Base-by-base conservation (phyloP, 495 filamentous ascomycete species). In the Aspergillus panamensis region DNA sequence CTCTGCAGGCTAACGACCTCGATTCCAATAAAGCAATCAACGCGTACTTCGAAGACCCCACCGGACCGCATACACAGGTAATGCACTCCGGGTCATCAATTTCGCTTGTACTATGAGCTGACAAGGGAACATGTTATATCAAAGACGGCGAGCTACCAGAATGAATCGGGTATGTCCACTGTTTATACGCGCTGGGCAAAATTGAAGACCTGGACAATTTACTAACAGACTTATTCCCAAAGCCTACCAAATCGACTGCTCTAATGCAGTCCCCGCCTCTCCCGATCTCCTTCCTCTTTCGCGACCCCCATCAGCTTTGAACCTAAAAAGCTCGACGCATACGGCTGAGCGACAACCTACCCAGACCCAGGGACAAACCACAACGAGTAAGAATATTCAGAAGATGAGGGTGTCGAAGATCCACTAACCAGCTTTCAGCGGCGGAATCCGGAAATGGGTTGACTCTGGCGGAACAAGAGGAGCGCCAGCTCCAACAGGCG, bases 241-340 rank as follows among this genome's bases (percentile, higher is more conserved):
- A 87, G 84, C 79, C 17, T 85, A 86, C 62, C 74, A 79, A 44
- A 83, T 84, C 53, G 77, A 84, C 57, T 72, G 77, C 29, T 68
- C 81, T 54, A 82, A 87, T 56, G 69, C 76, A 50, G 66, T 69
- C 6, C 66, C 75, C 30, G 64, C 74, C 20, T 77, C 80, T 35
- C 69, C 73, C 39, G 66, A 13, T 20, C 39, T 69, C n/a, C 16
- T 48, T 16, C 81, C 85, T 47, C 85, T 84, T 0, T 86, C 89
- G 10, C 83, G 88, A 50, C 88, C 88, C 47, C 87, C 88, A 1
- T 90, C 88, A 8, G 72, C 85, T 67, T 73, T 82, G 5, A 86
- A 83, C 60, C 82, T 71, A 17, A 62, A 33, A 57, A 37, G 55
- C 42, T 44, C 40, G 10, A 31, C 44, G 9, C 51, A 39, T 2